Base-by-base conservation (phyloP, 305 asterid species). In the Fraxinus velutina region DNA sequence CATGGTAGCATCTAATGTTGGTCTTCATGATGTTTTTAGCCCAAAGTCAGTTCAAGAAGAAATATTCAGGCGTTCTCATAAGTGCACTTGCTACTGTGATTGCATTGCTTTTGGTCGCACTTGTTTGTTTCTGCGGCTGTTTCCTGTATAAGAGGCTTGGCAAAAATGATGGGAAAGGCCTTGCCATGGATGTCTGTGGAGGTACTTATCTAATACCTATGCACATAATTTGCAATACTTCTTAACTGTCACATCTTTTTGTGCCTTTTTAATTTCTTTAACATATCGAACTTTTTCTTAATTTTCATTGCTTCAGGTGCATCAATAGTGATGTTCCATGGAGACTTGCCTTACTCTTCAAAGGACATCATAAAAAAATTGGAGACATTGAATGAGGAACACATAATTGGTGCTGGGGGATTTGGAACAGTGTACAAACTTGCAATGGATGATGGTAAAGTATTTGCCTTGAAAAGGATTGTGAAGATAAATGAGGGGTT, bases 41-140 rank as follows among this genome's bases (percentile, higher is more conserved):
- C 79, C 92, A 86, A 80, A 76, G 80, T 27, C 93, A 88, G 85
- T 86, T 88, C 81, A 94, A 89, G 94, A 95, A 91, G 88, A 93
- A 91, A 78, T 78, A 89, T 83, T 92, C 98, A 39, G 97, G 93
- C 85, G 92, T 96, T 78, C 95, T 94, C 76, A 88, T 93, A 84
- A 94, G 98, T 88, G 96, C 99, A 68, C 85, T 93, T 76, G 99
- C 98, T 84, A 96, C 99, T 42, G 93, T 96, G 75, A 98, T 97
- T 82, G 99, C 97, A 1, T 87, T 96, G 89, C 98, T 96, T 88
- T 89, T 94, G 85, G 98, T 96, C 62, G 99, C 99, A 62, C 93
- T 96, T 17, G 94, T 96, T 97, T 96, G 99, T 88, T 96, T 93
- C 92, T 94, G 99, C 97, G 99, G 98, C 24, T 96, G 99, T 86